Percentiles rank a stretch among this genome's conserved stretches.
Conservation (phyloP, 768 basidiomycete genomes). For the Kwoniella shandongensis region DNA sequence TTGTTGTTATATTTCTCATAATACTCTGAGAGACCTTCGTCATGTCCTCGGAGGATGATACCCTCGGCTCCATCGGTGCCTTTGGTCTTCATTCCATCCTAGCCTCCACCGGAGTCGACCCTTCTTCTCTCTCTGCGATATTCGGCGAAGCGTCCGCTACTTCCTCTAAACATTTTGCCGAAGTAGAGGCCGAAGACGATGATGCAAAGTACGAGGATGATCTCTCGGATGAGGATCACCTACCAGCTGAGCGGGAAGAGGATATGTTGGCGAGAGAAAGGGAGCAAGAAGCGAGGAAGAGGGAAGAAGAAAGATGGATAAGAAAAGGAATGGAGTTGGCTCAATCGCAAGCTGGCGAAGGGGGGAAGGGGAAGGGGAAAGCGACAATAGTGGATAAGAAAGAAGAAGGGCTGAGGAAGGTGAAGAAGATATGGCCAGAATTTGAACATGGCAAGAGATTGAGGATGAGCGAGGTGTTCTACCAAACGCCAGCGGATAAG, state of each 20-base stretch:
- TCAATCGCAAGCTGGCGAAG: constrained; percentile 1
- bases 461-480: constrained; percentile 45
- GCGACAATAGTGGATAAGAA: constrained; percentile 15
- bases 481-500: constrained; percentile 38
- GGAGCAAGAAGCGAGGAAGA: constrained; percentile 19
- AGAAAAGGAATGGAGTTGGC: constrained; percentile 18
- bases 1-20: no score
- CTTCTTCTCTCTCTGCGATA: constrained; percentile 23
- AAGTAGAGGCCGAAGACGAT: constrained; percentile 37
- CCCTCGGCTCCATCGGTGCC: constrained; percentile 24
- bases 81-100: constrained; percentile 34
- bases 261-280: constrained; percentile 16
- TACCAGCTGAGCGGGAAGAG: constrained; percentile 22
- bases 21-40: constrained; percentile 1
- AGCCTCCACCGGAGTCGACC: constrained; percentile 32
- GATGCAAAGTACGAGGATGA: constrained; percentile 37
- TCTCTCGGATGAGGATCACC: constrained; percentile 26
- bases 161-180: constrained; percentile 20
- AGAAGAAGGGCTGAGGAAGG: constrained; percentile 15
- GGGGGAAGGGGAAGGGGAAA: constrained; percentile 14
- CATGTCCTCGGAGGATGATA: constrained; percentile 30
- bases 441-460: constrained; percentile 36
- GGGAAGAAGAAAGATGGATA: constrained; percentile 20
- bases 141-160: constrained; percentile 21
- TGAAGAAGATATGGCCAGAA: constrained; percentile 42